Evolutionary conservation across 2,329 filamentous ascomycete genomes (phyloP).

Genomic region (Triangularia setosa): DNA sequence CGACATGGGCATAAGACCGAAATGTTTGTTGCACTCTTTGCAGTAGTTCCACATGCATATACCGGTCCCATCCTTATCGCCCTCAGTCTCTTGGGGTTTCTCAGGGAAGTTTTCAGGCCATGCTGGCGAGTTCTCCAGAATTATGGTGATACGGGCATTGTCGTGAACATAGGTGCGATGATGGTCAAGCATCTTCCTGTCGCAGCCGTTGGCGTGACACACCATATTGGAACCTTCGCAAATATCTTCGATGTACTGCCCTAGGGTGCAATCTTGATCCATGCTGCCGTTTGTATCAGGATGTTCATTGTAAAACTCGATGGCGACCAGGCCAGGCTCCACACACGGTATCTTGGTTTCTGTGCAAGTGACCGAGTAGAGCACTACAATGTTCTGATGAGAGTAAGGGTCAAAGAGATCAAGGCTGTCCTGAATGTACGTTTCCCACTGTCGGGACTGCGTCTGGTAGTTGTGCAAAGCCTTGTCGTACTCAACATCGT

Average conservation of each 20-base stretch:
- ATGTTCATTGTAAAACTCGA: constrained; percentile 92
- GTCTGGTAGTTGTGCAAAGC: constrained; percentile 90
- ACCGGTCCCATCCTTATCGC: constrained; percentile 38
- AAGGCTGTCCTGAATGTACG: constrained; percentile 81
- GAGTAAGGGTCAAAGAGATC: constrained; percentile 92
- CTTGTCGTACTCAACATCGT: constrained; percentile 95
- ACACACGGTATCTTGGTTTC: constrained; percentile 89
- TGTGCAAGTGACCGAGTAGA: constrained; percentile 92
- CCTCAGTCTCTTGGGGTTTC: constrained; percentile 48
- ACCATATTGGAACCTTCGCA: constrained; percentile 71
- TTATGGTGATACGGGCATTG: constrained; percentile 86
- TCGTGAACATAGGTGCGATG: constrained; percentile 97
- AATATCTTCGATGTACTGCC: constrained; percentile 91
- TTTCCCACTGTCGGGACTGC: constrained; percentile 94
- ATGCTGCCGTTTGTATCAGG: constrained; percentile 58
- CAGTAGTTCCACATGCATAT: constrained; percentile 99
- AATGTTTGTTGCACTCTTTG: constrained; percentile 86
- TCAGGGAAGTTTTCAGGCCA: constrained; percentile 53
- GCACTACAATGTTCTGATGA: constrained; percentile 92
- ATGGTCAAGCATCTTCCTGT: constrained; percentile 84
- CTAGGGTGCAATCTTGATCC: constrained; percentile 86
- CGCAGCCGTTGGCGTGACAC: constrained; percentile 81
- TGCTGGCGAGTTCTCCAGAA: constrained; percentile 63
- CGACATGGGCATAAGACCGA: constrained; percentile 86
- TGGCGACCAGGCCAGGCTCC: constrained; percentile 82